phyloP scores from a whole-genome alignment of 106 monocot genomes.

The Xerophyta viscosa region DNA sequence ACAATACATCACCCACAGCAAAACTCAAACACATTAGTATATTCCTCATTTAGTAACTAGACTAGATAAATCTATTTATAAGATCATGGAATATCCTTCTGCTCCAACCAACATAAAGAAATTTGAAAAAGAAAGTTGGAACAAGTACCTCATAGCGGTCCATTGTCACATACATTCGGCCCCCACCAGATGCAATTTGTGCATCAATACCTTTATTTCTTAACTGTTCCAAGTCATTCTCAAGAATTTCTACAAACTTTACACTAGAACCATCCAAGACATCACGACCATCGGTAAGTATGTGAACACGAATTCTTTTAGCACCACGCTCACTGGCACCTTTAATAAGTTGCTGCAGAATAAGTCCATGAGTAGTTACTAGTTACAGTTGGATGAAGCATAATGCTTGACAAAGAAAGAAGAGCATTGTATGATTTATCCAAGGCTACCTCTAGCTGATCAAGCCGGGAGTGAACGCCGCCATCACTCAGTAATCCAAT shows the following conservation, averaged over 20 bases:
- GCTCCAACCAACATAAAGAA: too few species aligned
- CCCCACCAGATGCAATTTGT: constrained; percentile 95
- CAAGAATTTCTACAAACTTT: constrained; percentile 87
- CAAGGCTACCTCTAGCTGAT: too few species aligned
- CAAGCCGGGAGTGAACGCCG: constrained; percentile 96
- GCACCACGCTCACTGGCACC: constrained; percentile 86
- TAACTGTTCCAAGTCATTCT: constrained; percentile 66
- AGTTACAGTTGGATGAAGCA: too few species aligned
- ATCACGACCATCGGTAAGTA: constrained; percentile 97
- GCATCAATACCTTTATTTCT: constrained; percentile 83
- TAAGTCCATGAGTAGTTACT: too few species aligned
- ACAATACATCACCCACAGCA: too few species aligned
- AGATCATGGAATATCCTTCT: too few species aligned
- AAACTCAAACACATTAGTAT: too few species aligned
- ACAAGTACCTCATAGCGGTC: constrained; percentile 95
- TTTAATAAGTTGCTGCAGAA: constrained; percentile 81
- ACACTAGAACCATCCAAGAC: constrained; percentile 90
- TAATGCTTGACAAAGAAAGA: too few species aligned
- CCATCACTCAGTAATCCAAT: constrained; percentile 93
- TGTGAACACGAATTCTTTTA: constrained; percentile 87
- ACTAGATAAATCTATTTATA: too few species aligned
- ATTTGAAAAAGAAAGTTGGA: too few species aligned
- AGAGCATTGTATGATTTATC: too few species aligned
- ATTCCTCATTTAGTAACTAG: too few species aligned
- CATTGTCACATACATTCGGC: constrained; percentile 97